phyloP scores from a whole-genome alignment of 1,139 yeast species.

The Zygosaccharomyces pseudobailii region DNA sequence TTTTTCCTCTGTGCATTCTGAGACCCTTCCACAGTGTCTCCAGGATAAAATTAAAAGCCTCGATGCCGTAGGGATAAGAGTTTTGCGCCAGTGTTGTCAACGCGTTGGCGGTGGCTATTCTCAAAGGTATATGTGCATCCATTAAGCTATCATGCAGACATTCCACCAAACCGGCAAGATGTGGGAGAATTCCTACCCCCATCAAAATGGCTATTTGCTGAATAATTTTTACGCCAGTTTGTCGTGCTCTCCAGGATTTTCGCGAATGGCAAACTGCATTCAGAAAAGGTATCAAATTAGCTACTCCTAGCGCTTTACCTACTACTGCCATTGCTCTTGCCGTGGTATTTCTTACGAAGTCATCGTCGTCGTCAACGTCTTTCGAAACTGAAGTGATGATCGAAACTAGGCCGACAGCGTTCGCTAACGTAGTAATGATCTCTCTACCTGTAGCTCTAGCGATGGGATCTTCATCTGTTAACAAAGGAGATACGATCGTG shows the following conservation, averaged over 20 bases:
- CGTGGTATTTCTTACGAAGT: slow-evolving; percentile 71
- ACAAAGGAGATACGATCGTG: slow-evolving; percentile 70
- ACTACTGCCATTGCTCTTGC: slow-evolving; percentile 82
- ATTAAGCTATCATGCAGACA: slow-evolving; percentile 57
- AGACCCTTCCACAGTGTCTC: slow-evolving; percentile 83
- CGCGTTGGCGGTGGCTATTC: slow-evolving; percentile 68
- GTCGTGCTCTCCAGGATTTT: slow-evolving; percentile 81
- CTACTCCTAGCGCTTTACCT: slow-evolving; percentile 74
- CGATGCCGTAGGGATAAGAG: slow-evolving; percentile 88
- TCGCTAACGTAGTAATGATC: slow-evolving; percentile 65
- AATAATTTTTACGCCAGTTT: slow-evolving; percentile 75
- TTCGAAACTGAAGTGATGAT: slow-evolving; percentile 76
- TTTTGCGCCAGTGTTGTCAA: slow-evolving; percentile 76
- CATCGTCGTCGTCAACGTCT: slow-evolving; percentile 79
- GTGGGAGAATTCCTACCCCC: slow-evolving; percentile 77
- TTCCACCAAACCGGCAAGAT: slow-evolving; percentile 61
- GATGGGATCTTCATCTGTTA: slow-evolving; percentile 73
- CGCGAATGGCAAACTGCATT: slow-evolving; percentile 77
- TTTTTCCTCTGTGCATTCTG: slow-evolving; percentile 69
- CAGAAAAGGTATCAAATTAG: slow-evolving; percentile 68
- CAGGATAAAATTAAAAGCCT: slow-evolving; percentile 58
- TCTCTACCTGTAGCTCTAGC: slow-evolving; percentile 78
- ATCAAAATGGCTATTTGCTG: slow-evolving; percentile 68
- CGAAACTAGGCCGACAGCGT: slow-evolving; percentile 77
- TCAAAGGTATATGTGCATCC: slow-evolving; percentile 67